Conservation (phyloP, 2,329 filamentous ascomycete species). For the Whalleya microplaca region DNA sequence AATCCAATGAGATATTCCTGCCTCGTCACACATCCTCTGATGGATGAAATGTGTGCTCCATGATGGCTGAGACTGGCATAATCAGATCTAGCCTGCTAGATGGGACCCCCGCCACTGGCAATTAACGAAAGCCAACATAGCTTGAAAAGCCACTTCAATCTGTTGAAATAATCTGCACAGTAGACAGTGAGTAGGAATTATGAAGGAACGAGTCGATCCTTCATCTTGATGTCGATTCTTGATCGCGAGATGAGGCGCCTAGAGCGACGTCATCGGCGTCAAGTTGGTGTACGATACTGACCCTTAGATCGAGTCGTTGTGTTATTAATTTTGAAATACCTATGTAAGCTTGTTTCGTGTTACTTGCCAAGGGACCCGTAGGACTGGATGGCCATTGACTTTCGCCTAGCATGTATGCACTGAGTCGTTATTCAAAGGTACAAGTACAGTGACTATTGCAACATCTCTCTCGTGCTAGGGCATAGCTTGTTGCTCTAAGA, state of each 20-base stretch:
- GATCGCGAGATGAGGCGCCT: constrained; percentile 11
- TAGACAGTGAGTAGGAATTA: neutral
- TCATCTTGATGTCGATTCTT: constrained; percentile 14
- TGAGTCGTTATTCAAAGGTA: neutral
- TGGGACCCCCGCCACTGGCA: neutral
- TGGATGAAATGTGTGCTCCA: neutral
- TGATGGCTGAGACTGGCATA: neutral
- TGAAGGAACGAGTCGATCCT: constrained; percentile 13
- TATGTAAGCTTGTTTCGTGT: neutral
- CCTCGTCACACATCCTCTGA: no score
- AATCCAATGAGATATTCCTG: neutral
- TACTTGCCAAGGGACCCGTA: constrained; percentile 18
- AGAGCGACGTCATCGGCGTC: constrained; percentile 19
- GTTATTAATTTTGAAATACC: neutral
- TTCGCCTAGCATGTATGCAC: neutral
- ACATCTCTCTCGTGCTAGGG: neutral
- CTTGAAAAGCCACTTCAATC: neutral
- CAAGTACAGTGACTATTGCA: neutral
- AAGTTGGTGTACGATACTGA: constrained; percentile 17
- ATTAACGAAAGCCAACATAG: neutral
- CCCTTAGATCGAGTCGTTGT: neutral
- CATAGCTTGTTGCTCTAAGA: neutral
- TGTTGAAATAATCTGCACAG: neutral
- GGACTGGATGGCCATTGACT: constrained; percentile 11
- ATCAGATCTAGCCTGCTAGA: neutral